Conservation (phyloP, 139 green algal species). For the Pedinophyceae sp. region DNA sequence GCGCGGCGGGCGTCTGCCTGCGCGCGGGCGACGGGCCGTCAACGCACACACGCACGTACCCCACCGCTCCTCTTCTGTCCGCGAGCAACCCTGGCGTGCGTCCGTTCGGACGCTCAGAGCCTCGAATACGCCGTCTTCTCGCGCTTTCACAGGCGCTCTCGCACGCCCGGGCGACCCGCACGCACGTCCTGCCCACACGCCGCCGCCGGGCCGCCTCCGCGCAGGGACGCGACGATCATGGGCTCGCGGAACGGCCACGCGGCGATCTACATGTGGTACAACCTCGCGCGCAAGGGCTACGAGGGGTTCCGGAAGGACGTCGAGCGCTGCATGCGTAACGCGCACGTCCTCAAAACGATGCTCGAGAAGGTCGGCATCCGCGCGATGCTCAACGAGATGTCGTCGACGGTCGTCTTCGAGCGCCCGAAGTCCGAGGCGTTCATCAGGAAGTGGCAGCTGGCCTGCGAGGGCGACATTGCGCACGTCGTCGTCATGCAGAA, state of each 20-base stretch:
- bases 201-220: too few species aligned
- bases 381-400: constrained; percentile 84
- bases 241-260: constrained; percentile 87
- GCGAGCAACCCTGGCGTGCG: too few species aligned
- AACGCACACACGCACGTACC: too few species aligned
- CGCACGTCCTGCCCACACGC: too few species aligned
- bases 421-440: constrained; percentile 65
- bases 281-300: constrained; percentile 78
- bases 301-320: constrained; percentile 73
- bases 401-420: constrained; percentile 86
- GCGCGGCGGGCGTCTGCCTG: too few species aligned
- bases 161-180: too few species aligned
- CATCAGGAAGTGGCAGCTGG: constrained; percentile 89
- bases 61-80: too few species aligned
- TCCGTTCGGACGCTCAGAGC: too few species aligned
- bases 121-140: too few species aligned
- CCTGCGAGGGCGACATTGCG: constrained; percentile 82
- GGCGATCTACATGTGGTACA: constrained; percentile 94
- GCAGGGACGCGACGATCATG: constrained; percentile 98
- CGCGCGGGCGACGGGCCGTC: too few species aligned
- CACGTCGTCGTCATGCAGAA: constrained; percentile 98
- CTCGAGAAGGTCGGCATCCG: constrained; percentile 51
- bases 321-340: constrained; percentile 81
- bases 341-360: constrained; percentile 64
- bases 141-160: too few species aligned